phyloP scores from a whole-genome alignment of 2,329 filamentous ascomycete species.

The Pseudocercospora musae region DNA sequence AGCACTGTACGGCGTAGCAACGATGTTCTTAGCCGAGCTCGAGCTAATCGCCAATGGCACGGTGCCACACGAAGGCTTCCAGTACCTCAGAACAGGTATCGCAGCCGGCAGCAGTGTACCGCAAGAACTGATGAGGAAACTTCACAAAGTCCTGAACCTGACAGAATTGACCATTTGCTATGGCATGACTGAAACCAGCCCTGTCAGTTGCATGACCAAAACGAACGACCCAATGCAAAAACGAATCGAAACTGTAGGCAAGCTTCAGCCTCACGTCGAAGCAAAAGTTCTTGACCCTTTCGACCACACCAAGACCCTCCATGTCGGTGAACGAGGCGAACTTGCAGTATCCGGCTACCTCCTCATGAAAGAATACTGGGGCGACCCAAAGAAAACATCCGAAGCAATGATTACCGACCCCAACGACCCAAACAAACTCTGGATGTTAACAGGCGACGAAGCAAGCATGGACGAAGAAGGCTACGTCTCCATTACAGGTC shows the following conservation, averaged over 20 bases:
- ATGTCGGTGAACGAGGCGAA: slow-evolving; percentile 69
- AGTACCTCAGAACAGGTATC: slow-evolving; percentile 79
- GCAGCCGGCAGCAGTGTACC: slow-evolving; percentile 85
- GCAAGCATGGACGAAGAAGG: slow-evolving; percentile 78
- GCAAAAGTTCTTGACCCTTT: slow-evolving; percentile 72
- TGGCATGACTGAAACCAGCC: slow-evolving; percentile 89
- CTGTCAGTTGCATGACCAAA: slow-evolving; percentile 73
- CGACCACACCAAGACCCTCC: slow-evolving; percentile 59
- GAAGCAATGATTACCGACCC: slow-evolving; percentile 63
- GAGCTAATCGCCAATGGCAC: slow-evolving; percentile 58
- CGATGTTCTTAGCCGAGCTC: slow-evolving; percentile 89
- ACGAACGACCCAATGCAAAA: slow-evolving; percentile 71
- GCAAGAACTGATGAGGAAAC: slow-evolving; percentile 70
- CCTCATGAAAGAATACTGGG: slow-evolving; percentile 89
- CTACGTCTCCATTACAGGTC: slow-evolving; percentile 82
- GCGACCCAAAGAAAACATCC: slow-evolving; percentile 64
- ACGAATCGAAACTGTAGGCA: slow-evolving; percentile 72
- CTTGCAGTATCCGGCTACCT: slow-evolving; percentile 80
- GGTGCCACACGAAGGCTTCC: slow-evolving; percentile 52
- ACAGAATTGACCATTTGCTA: slow-evolving; percentile 89
- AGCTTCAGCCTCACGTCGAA: slow-evolving; percentile 75
- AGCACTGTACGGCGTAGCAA: slow-evolving; percentile 82
- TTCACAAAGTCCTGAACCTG: slow-evolving; percentile 73
- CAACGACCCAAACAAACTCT: slow-evolving; percentile 58
- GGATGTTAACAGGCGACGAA: slow-evolving; percentile 94